Conservation (phyloP, 2,329 filamentous ascomycete species). For the Nannizziopsis arthrosporioides region DNA sequence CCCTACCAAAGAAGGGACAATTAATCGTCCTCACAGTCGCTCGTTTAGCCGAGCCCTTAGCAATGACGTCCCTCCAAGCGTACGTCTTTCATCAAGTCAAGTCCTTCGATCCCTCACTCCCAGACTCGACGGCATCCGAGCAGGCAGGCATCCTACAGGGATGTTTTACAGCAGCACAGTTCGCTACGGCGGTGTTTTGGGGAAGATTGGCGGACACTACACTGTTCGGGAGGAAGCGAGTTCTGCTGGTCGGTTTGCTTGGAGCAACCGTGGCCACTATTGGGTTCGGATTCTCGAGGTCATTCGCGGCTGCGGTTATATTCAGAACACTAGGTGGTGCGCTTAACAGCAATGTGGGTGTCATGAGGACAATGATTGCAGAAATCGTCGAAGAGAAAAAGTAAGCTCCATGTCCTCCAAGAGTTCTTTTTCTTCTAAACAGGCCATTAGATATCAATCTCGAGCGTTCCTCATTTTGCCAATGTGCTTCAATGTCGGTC, state of each 20-base stretch:
- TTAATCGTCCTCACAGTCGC: conserved; percentile 66
- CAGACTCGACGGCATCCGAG: conserved; percentile 55
- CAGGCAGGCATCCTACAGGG: conserved; percentile 70
- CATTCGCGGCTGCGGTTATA: conserved; percentile 50
- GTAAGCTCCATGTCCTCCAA: conserved; percentile 25
- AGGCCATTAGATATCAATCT: conserved; percentile 31
- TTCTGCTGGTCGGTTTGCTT: conserved; percentile 62
- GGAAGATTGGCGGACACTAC: conserved; percentile 57
- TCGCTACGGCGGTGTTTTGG: conserved; percentile 73
- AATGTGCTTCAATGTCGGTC: conserved; percentile 59
- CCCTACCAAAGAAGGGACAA: conserved; percentile 65
- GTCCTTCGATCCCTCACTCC: conserved; percentile 53
- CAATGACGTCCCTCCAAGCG: conserved; percentile 63
- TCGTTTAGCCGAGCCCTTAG: conserved; percentile 68
- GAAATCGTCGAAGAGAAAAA: conserved; percentile 62
- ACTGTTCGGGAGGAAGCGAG: conserved; percentile 59
- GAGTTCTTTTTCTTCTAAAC: neutral
- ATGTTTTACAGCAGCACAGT: conserved; percentile 71
- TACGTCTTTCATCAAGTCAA: conserved; percentile 87
- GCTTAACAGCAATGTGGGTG: conserved; percentile 61
- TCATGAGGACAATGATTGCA: conserved; percentile 62
- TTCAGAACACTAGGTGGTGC: conserved; percentile 57
- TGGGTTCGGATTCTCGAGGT: conserved; percentile 57
- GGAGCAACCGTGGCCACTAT: conserved; percentile 56
- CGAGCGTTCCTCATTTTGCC: conserved; percentile 49